phyloP scores from a whole-genome alignment of 257 asterid genomes.

The Solanum clarkiae region DNA sequence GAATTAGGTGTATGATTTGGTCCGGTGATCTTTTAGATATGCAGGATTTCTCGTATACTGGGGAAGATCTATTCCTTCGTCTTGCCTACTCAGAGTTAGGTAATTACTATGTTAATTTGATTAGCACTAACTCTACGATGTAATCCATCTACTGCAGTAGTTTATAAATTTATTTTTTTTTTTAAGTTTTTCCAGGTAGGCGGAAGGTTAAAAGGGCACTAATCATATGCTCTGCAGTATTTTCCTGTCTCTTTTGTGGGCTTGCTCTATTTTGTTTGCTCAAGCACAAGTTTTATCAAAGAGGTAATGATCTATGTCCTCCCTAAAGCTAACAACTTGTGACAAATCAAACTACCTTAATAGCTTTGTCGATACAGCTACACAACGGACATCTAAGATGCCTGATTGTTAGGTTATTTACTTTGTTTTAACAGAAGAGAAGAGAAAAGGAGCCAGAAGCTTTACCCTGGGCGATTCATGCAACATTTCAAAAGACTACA shows the following conservation, averaged over 20 bases:
- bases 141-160: not conserved
- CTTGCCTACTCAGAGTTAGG: constrained; percentile 10
- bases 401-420: not conserved
- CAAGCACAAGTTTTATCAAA: not conserved
- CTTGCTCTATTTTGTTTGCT: not conserved
- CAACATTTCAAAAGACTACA: not conserved
- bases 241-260: not conserved
- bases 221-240: not conserved
- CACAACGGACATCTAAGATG: not conserved
- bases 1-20: constrained; percentile 26
- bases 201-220: not conserved
- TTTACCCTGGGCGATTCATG: not conserved
- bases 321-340: not conserved
- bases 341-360: not conserved
- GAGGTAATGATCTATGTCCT: not conserved
- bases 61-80: constrained; percentile 15
- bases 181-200: not conserved
- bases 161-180: not conserved
- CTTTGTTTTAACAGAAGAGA: not conserved
- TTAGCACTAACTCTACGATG: not conserved
- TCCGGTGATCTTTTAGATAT: constrained; percentile 9
- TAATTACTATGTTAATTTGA: not conserved
- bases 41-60: not conserved
- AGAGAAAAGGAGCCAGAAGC: not conserved
- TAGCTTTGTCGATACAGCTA: not conserved